Conservation (phyloP, 306 rosid genomes). For the Datisca glomerata region DNA sequence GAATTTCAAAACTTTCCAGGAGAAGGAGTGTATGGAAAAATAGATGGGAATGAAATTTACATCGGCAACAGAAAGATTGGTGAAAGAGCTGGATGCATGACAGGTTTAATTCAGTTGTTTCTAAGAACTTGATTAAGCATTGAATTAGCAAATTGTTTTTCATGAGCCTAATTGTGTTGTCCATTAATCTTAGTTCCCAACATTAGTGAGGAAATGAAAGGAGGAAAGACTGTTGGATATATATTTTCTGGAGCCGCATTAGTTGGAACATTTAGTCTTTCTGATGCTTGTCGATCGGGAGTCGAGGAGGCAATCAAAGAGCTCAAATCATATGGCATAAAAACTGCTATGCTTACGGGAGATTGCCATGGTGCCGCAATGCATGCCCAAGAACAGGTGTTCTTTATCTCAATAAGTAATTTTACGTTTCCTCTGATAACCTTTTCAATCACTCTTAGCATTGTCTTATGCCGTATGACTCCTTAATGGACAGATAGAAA, state of each 20-base stretch:
- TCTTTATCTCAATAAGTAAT: no score
- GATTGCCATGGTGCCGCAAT: constrained; percentile 64
- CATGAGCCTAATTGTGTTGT: no score
- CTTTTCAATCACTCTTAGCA: no score
- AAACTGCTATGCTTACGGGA: constrained; percentile 85
- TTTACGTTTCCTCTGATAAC: no score
- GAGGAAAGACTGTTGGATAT: constrained; percentile 71
- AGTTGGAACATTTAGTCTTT: constrained; percentile 52
- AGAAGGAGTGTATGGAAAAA: constrained; percentile 72
- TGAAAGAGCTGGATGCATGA: constrained; percentile 44
- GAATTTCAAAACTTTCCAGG: constrained; percentile 76
- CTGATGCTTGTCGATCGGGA: constrained; percentile 76
- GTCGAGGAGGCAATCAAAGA: constrained; percentile 50
- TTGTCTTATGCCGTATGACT: no score
- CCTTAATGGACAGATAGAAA: constrained; percentile 76
- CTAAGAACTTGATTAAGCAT: no score
- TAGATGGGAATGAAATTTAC: constrained; percentile 51
- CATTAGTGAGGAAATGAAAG: constrained; percentile 27
- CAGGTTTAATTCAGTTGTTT: constrained; percentile 50
- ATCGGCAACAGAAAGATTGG: constrained; percentile 67
- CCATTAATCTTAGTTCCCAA: constrained; percentile 46
- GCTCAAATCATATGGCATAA: constrained; percentile 59
- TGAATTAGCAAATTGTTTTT: no score
- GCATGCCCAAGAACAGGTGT: constrained; percentile 83
- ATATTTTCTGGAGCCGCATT: constrained; percentile 40